Evolutionary conservation across 345 rosid genomes (phyloP).

Genomic region (Ailanthus altissimus): DNA sequence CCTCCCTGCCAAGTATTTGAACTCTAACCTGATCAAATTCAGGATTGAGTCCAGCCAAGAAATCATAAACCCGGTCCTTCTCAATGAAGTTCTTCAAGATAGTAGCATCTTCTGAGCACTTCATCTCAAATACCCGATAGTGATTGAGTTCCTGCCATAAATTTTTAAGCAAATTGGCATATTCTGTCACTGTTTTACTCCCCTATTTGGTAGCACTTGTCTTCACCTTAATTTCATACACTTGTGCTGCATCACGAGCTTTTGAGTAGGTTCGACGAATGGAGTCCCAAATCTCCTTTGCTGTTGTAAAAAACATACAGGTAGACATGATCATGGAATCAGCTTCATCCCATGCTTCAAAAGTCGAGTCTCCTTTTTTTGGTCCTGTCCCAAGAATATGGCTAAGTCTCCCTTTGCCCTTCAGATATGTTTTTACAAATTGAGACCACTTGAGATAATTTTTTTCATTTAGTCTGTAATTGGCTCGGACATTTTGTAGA

Average conservation of each 20-base stretch:
- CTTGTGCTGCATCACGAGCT: not conserved
- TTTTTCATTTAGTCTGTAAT: not conserved
- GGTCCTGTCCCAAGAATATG: not conserved
- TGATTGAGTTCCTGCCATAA: not conserved
- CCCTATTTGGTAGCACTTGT: too few species aligned
- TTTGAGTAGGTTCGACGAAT: not conserved
- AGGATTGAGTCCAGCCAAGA: not conserved
- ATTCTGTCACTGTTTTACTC: too few species aligned
- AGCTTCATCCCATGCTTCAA: not conserved
- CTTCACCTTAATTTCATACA: not conserved
- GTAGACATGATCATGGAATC: not conserved
- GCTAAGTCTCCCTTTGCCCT: not conserved
- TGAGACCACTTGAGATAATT: not conserved
- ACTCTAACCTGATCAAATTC: slow-evolving; percentile 1
- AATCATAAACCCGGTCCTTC: not conserved
- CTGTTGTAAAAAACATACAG: not conserved
- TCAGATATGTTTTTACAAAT: not conserved
- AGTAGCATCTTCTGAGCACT: not conserved
- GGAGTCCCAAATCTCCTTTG: not conserved
- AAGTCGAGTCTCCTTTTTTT: not conserved
- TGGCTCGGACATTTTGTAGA: not conserved
- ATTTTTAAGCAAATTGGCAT: too few species aligned
- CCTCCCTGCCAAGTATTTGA: not conserved
- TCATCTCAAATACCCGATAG: not conserved
- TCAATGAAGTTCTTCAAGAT: not conserved